Evolutionary conservation across 345 rosid species (phyloP).

Genomic region (Eucalyptus tenuipes): DNA sequence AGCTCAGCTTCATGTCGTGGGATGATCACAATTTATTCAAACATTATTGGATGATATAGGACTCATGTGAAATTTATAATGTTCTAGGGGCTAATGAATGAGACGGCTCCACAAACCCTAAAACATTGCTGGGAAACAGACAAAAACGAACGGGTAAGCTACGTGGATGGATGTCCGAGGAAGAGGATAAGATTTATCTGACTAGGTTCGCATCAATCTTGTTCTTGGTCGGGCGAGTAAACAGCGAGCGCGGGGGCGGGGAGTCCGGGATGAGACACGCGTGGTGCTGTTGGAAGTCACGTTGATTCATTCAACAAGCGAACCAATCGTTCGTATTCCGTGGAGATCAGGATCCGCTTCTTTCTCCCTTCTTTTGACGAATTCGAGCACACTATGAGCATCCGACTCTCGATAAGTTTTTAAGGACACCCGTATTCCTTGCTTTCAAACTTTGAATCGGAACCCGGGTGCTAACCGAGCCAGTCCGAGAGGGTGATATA

Average conservation of each 20-base stretch:
- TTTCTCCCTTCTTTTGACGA: background rate
- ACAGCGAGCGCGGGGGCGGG: background rate
- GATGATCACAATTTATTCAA: background rate
- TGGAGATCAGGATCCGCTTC: background rate
- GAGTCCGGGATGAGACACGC: background rate
- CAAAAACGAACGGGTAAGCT: background rate
- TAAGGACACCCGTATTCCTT: background rate
- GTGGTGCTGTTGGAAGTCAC: background rate
- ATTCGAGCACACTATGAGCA: background rate
- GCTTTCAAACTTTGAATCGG: background rate
- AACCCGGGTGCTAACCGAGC: background rate
- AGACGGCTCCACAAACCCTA: background rate
- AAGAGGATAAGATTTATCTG: background rate
- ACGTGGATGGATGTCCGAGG: background rate
- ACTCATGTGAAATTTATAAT: background rate
- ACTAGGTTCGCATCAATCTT: background rate
- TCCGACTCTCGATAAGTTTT: background rate
- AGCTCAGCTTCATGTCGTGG: background rate
- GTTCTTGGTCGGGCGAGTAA: background rate
- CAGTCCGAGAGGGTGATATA: background rate
- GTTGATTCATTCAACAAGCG: background rate
- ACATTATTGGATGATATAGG: background rate
- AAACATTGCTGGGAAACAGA: background rate
- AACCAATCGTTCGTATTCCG: background rate
- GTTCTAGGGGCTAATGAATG: background rate